Conservation (phyloP, 2,329 filamentous ascomycete genomes). For the Claviceps spartinae region DNA sequence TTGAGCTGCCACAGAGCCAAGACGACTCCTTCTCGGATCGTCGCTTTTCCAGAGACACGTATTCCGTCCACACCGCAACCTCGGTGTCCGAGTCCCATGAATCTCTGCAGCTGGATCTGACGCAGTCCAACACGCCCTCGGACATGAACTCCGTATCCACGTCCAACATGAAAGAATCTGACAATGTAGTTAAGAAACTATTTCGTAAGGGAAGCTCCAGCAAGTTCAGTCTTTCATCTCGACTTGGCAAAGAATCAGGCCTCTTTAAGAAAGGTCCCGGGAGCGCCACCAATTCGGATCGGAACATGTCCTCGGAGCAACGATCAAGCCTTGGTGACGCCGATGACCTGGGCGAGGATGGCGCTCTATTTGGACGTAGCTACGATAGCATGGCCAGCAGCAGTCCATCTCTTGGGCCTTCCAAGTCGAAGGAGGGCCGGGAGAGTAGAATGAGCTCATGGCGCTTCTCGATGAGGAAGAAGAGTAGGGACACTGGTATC, state of each 20-base stretch:
- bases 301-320: constrained; percentile 38
- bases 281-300: constrained; percentile 43
- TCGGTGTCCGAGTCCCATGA: constrained; percentile 49
- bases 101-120: constrained; percentile 41
- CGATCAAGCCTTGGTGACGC: constrained; percentile 44
- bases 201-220: constrained; percentile 52
- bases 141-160: constrained; percentile 31
- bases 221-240: constrained; percentile 49
- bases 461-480: constrained; percentile 48
- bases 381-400: constrained; percentile 44
- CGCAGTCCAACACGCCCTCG: constrained; percentile 42
- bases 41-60: constrained; percentile 41
- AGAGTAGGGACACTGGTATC: constrained; percentile 32
- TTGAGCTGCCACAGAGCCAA: constrained; percentile 22
- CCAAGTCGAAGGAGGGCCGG: constrained; percentile 31
- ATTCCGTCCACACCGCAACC: constrained; percentile 43
- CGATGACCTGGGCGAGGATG: constrained; percentile 38
- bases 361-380: constrained; percentile 31
- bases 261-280: constrained; percentile 47
- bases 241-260: constrained; percentile 38
- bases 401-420: constrained; percentile 41
- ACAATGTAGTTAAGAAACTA: constrained; percentile 46
- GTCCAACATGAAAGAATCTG: constrained; percentile 33
- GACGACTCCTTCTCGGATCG: constrained; percentile 39
- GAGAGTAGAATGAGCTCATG: constrained; percentile 37